Percentiles rank a stretch among this genome's conserved stretches.
Evolutionary conservation across 1,139 yeast genomes (phyloP).

Genomic region (Yamadazyma taylorii): DNA sequence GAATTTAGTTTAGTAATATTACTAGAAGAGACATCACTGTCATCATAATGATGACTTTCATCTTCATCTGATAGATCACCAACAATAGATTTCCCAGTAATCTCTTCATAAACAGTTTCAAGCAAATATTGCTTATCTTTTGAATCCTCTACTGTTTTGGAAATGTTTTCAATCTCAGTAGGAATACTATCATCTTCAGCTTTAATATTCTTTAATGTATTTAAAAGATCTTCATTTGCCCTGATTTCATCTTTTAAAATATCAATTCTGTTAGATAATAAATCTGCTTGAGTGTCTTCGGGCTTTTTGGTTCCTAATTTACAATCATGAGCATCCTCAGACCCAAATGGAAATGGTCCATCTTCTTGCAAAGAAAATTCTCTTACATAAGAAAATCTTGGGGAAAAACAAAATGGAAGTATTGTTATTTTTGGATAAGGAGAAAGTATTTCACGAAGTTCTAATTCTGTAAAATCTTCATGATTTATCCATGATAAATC

Average conservation of each 20-base stretch:
- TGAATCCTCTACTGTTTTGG: slow-evolving; percentile 8
- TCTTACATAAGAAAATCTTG: slow-evolving; percentile 74
- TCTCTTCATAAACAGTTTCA: slow-evolving; percentile 14
- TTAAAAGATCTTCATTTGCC: slow-evolving; percentile 31
- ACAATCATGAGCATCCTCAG: slow-evolving; percentile 68
- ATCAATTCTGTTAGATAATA: slow-evolving; percentile 40
- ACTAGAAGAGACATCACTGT: too few relatives aligned
- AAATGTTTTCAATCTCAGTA: slow-evolving; percentile 8
- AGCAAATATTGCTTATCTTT: slow-evolving; percentile 13
- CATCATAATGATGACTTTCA: too few relatives aligned
- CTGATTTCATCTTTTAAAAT: slow-evolving; percentile 48
- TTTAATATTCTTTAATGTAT: slow-evolving; percentile 20
- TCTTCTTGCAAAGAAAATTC: slow-evolving; percentile 51
- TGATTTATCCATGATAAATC: slow-evolving; percentile 76
- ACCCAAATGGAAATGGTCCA: slow-evolving; percentile 66
- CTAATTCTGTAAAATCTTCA: slow-evolving; percentile 79
- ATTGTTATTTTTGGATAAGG: slow-evolving; percentile 59
- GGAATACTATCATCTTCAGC: slow-evolving; percentile 7
- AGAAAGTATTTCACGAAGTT: slow-evolving; percentile 45
- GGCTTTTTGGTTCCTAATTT: slow-evolving; percentile 57
- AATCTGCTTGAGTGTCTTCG: slow-evolving; percentile 48
- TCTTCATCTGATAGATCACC: slow-evolving; percentile 13
- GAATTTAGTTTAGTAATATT: slow-evolving; percentile 13
- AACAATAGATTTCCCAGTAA: slow-evolving; percentile 10
- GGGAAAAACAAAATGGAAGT: slow-evolving; percentile 68